Conservation (phyloP, 352 stramenopile genomes). For the Pythium phragmitis region DNA sequence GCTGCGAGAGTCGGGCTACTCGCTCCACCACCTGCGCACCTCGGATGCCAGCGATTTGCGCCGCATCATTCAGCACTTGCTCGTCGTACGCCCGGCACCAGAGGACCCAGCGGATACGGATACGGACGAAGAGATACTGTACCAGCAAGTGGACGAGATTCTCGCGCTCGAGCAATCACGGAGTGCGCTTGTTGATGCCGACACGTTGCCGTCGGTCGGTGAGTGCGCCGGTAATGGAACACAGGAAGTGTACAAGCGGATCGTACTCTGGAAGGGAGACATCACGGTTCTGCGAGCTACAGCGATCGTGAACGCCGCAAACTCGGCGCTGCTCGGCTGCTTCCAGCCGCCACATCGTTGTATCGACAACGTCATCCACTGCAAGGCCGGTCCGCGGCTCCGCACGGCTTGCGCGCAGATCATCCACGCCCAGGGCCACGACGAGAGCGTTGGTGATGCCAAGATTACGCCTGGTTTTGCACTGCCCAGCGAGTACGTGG, state of each 20-base stretch:
- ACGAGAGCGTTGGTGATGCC: conserved; percentile 42
- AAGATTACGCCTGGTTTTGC: conserved; percentile 62
- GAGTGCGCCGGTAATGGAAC: not conserved
- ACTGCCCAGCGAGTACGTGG: conserved; percentile 47
- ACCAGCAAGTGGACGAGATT: conserved; percentile 33
- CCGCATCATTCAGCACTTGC: conserved; percentile 52
- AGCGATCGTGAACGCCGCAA: conserved; percentile 70
- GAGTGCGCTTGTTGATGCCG: conserved; percentile 7
- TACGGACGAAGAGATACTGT: conserved; percentile 37
- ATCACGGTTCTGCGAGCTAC: conserved; percentile 61
- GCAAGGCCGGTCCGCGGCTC: conserved; percentile 51
- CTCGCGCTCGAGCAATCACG: conserved; percentile 11
- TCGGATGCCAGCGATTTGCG: conserved; percentile 40
- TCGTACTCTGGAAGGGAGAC: conserved; percentile 64
- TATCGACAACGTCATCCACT: conserved; percentile 79
- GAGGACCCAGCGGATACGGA: conserved; percentile 25
- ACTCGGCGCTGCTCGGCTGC: conserved; percentile 61
- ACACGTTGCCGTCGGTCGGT: conserved; percentile 1
- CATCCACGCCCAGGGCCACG: conserved; percentile 36
- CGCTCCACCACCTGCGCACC: conserved; percentile 37
- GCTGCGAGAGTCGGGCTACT: conserved; percentile 39
- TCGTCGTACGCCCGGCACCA: conserved; percentile 40
- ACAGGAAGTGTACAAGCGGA: conserved; percentile 22
- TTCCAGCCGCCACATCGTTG: conserved; percentile 70
- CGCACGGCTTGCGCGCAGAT: conserved; percentile 52